A percentile compares a stretch with the other conserved stretches of the same genome.
These are phyloP conservation scores for Neurospora hispaniola DNA, from an alignment of 495 filamentous ascomycete species.

Conservation along the genomic window DNA sequence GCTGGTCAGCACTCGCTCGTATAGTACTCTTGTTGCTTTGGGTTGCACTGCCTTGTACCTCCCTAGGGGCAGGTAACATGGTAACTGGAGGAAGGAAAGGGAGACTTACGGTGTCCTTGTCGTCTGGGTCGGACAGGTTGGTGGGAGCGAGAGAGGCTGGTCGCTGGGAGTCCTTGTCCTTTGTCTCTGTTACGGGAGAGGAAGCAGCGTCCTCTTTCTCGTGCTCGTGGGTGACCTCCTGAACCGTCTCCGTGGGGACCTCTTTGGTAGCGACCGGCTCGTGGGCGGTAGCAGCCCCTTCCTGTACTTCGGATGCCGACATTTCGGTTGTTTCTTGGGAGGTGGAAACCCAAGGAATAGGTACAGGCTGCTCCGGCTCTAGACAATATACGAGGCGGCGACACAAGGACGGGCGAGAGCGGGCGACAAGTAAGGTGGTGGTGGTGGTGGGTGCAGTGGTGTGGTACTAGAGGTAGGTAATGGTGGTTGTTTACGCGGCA, in stretches of 20 bases:
- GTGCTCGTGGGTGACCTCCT: neutral
- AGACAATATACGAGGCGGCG: neutral
- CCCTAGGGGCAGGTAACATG: neutral
- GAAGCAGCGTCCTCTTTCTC: neutral
- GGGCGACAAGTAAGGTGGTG: neutral
- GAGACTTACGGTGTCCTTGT: neutral
- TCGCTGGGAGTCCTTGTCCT: neutral
- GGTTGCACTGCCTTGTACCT: neutral
- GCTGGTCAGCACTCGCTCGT: slow-evolving; percentile 6
- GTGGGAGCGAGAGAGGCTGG: neutral
- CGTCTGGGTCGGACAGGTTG: neutral
- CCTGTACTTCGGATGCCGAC: neutral
- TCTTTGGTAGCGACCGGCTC: neutral
- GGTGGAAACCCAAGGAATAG: neutral
- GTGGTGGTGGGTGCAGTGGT: neutral
- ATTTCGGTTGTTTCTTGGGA: neutral
- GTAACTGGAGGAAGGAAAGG: neutral
- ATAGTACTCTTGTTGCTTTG: neutral
- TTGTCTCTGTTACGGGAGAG: neutral
- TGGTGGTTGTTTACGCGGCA: neutral
- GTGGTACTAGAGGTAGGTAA: too few relatives aligned
- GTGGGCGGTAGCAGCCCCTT: neutral
- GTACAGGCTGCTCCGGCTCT: neutral
- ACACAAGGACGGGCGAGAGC: neutral
- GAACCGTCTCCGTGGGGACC: neutral